A percentile compares a stretch with the other conserved stretches of the same genome.
These are phyloP conservation scores for Musa troglodytarum DNA, from an alignment of 176 grass and related monocot genomes.

Conservation along the genomic window DNA sequence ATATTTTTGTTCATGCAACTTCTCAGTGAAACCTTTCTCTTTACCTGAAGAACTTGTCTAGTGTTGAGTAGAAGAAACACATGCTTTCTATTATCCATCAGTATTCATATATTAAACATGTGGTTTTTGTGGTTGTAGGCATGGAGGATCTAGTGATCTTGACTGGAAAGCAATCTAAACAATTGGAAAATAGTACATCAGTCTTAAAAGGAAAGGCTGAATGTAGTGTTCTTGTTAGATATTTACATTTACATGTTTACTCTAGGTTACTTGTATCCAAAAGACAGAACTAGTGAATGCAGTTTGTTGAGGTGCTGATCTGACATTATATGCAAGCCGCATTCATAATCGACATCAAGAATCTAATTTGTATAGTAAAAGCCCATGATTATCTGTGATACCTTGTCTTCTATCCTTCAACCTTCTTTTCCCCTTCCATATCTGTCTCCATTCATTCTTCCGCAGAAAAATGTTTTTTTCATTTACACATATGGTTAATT, in stretches of 20 bases:
- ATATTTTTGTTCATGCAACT: no score
- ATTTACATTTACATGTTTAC: not conserved
- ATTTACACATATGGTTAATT: not conserved
- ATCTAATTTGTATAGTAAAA: no score
- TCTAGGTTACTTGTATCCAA: not conserved
- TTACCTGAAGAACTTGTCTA: not conserved
- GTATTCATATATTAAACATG: not conserved
- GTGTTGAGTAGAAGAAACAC: not conserved
- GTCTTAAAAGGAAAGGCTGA: not conserved
- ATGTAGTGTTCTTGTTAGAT: not conserved
- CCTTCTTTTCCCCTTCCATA: no score
- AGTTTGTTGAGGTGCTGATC: no score
- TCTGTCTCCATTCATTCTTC: no score
- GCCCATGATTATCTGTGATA: no score
- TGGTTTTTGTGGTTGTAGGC: not conserved
- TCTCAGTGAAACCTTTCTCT: no score
- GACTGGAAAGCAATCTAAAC: not conserved
- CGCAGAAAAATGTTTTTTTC: no score
- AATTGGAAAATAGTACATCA: not conserved
- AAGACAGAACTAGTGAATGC: not conserved
- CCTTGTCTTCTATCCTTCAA: no score
- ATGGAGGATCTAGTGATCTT: not conserved
- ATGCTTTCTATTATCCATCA: not conserved
- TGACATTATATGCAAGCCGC: no score
- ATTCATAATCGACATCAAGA: not conserved